Percentiles rank a stretch among this genome's conserved stretches.
Evolutionary conservation across 2,329 filamentous ascomycete genomes (phyloP).

Genomic region (Colletotrichum sp.): DNA sequence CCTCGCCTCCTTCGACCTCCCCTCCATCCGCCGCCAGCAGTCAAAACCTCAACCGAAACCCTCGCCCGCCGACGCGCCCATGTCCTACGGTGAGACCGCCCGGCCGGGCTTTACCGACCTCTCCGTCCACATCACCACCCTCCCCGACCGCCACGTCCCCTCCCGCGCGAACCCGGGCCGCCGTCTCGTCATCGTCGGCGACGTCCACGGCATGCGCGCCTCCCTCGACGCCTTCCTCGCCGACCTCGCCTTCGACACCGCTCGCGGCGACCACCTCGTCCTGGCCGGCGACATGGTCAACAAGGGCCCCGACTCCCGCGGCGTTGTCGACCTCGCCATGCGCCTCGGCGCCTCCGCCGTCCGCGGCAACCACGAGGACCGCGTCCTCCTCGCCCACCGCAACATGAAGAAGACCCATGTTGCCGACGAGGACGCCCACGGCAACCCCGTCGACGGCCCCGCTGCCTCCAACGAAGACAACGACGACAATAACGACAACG

Average conservation of each 20-base stretch:
- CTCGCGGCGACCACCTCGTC: conserved; percentile 71
- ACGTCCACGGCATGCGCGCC: conserved; percentile 86
- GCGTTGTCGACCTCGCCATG: conserved; percentile 79
- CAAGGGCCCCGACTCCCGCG: conserved; percentile 84
- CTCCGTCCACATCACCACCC: conserved; percentile 21
- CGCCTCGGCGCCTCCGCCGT: conserved; percentile 78
- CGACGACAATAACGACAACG: conserved; percentile 29
- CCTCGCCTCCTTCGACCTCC: conserved; percentile 28
- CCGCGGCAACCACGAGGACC: conserved; percentile 92
- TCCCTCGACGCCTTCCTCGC: conserved; percentile 71
- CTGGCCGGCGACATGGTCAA: conserved; percentile 81
- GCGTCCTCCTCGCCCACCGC: conserved; percentile 72
- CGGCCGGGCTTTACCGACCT: conserved; percentile 41
- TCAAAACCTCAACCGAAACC: not conserved
- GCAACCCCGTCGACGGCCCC: conserved; percentile 23
- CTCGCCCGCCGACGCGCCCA: conserved; percentile 35
- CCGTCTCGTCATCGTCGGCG: conserved; percentile 82
- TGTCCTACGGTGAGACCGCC: conserved; percentile 43
- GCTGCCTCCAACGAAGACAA: conserved; percentile 28
- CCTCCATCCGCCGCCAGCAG: not conserved
- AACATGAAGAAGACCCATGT: conserved; percentile 37
- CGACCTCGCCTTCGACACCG: conserved; percentile 65
- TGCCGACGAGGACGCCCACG: conserved; percentile 21
- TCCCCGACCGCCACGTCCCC: conserved; percentile 35
- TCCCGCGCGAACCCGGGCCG: conserved; percentile 44